Evolutionary conservation across 345 rosid species (phyloP), one percentile per base, ranked within the genome.

Genomic region (Isatis tinctoria): DNA sequence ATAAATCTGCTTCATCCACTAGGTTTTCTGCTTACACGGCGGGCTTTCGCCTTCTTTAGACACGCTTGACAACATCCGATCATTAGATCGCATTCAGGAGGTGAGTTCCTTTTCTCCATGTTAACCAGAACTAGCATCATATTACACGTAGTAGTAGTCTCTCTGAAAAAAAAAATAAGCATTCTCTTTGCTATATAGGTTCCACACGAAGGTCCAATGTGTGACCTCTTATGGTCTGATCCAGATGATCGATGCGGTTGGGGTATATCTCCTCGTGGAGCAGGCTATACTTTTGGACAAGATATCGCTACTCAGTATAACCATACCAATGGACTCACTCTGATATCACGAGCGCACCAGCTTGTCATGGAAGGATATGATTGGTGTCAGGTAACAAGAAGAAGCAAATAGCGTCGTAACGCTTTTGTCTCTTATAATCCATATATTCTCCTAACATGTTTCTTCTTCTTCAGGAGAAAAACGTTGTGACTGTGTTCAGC

Each of bases 151-250:
- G 4, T 12, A 56, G 22, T 10, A n/a, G 54, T 44, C 36, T 44
- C 36, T 27, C 26, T 41, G 56, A 14, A 32, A 8, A 8, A 8
- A 14, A 1, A 22, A 1, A 3, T 44, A 6, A 69, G 16, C 24
- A 33, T 45, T 10, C 12, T 65, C 12, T 16, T 27, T 69, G 24
- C 35, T 28, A 32, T 43, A 24, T 73, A 92, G 94, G 97, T 92
- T 65, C 97, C 97, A 3, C 97, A 90, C 44, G 97, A 92, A 85
- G 97, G 97, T 52, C 96, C 97, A 18, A 90, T 92, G 96, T 90
- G 96, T 57, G 96, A 92, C 78, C 92, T 92, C 48, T n/a, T n/a
- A n/a, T n/a, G n/a, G n/a, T n/a, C n/a, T n/a, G n/a, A n/a, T n/a
- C n/a, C n/a, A n/a, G n/a, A 90, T 37, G 97, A 92, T 60, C 92